Evolutionary conservation across 441 rosid genomes (phyloP), one percentile per base, ranked within the genome.

Genomic region (Gossypium trilobum): DNA sequence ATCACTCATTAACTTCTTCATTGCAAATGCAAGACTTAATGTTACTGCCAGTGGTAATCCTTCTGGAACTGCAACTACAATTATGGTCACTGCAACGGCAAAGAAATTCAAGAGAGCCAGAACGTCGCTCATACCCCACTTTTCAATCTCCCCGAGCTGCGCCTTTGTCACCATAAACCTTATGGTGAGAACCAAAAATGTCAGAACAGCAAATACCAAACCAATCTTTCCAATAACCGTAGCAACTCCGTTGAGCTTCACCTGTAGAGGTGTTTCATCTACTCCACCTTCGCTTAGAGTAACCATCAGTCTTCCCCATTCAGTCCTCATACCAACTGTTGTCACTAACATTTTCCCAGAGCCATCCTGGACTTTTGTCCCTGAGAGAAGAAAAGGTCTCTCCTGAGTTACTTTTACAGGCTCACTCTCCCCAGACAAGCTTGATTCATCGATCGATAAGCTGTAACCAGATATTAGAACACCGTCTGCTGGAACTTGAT

Each of bases 201-300:
- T 85, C 70, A 85, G 64, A 63, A 82, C 83, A 9, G 86, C 80
- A 51, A 82, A 82, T 17, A 14, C 83, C 69, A 85, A 72, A 69
- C 88, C 88, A 46, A 85, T 82, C 77, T 85, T 80, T 52, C 88
- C 88, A 46, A 85, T 82, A 39, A 85, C 79, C 8, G 85, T 80
- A n/a, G 88, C 88, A 19, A 85, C 88, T 46, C 88, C 88, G 67
- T 85, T 85, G 52, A 85, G 84, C 81, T 85, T 85, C 73, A 85
- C 88, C 72, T 85, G 87, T 66, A 84, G 48, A 0, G 87, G 87
- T 4, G 87, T 84, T 79, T 84, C 85, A 36, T 84, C 84, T 23
- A 80, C 86, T 36, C 88, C 86, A 0, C 84, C 84, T 39, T 82
- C 88, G 31, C 82, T 79, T 70, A 85, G 55, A 64, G 88, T 85